A percentile compares a stretch with the other conserved stretches of the same genome.
Conservation (phyloP, 345 rosid species). For the Dimocarpus longan region DNA sequence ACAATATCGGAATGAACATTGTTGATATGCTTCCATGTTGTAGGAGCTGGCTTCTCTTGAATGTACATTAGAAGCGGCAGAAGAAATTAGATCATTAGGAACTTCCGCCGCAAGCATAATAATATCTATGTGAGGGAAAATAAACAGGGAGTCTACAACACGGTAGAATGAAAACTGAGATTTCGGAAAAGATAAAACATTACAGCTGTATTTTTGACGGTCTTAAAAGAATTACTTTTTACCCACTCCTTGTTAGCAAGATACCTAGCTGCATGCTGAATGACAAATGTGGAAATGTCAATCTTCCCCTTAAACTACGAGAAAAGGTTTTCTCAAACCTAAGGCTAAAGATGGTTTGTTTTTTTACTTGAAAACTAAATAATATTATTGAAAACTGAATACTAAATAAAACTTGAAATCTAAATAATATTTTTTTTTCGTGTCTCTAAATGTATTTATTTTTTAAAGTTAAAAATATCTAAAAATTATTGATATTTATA, state of each 20-base stretch:
- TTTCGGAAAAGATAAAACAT: slow-evolving; percentile 26
- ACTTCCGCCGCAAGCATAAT: slow-evolving; percentile 96
- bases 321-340: slow-evolving; percentile 7
- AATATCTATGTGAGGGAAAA: slow-evolving; percentile 57
- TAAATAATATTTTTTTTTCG: too few species aligned
- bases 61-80: too few species aligned
- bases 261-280: slow-evolving; percentile 97
- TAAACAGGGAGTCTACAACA: slow-evolving; percentile 17
- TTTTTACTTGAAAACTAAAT: too few species aligned
- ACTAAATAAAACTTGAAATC: too few species aligned
- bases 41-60: too few species aligned
- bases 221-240: slow-evolving; percentile 86
- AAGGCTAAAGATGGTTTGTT: not conserved
- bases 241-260: slow-evolving; percentile 99
- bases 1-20: not conserved
- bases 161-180: slow-evolving; percentile 20
- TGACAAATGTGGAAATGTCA: slow-evolving; percentile 29
- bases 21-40: too few species aligned
- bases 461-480: too few species aligned
- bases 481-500: too few species aligned
- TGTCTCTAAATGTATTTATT: too few species aligned
- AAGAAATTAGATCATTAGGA: slow-evolving; percentile 80
- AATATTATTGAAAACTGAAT: too few species aligned
- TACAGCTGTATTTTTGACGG: slow-evolving; percentile 98
- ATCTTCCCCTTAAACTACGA: slow-evolving; percentile 11